Evolutionary conservation across 2,329 filamentous ascomycete species (phyloP).

Genomic region (Leptoxyphium fumago): DNA sequence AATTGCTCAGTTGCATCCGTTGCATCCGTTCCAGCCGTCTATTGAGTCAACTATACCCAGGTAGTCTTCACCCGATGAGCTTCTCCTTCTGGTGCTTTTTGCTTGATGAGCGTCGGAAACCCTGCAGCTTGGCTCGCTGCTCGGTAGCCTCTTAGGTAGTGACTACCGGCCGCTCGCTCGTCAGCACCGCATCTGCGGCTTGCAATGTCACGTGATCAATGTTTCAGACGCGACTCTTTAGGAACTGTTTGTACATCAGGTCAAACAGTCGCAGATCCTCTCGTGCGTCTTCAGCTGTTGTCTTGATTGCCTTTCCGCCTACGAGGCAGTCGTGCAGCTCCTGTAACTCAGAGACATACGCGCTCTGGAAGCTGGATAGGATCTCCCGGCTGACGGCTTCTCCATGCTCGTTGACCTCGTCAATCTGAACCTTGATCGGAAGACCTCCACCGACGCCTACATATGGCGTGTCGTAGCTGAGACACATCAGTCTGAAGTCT

Average conservation of each 20-base stretch:
- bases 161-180: no score
- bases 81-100: no score
- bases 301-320: slow-evolving; percentile 26
- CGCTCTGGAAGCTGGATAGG: slow-evolving; percentile 33
- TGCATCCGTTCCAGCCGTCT: no score
- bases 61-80: no score
- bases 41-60: no score
- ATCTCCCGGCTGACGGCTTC: slow-evolving; percentile 17
- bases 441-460: slow-evolving; percentile 32
- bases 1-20: no score
- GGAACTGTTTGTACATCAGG: slow-evolving; percentile 14
- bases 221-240: neutral
- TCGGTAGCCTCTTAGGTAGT: no score
- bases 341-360: slow-evolving; percentile 29
- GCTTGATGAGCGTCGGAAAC: no score
- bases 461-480: slow-evolving; percentile 40
- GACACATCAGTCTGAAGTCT: neutral
- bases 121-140: no score
- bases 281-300: slow-evolving; percentile 26
- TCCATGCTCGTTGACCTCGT: slow-evolving; percentile 27
- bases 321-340: slow-evolving; percentile 25
- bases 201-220: no score
- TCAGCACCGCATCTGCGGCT: no score
- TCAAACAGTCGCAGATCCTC: slow-evolving; percentile 25
- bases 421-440: slow-evolving; percentile 34